Percentiles rank a stretch among this genome's conserved stretches.
Evolutionary conservation across 257 asterid genomes (phyloP).

Genomic region (Solanum dulcamara): DNA sequence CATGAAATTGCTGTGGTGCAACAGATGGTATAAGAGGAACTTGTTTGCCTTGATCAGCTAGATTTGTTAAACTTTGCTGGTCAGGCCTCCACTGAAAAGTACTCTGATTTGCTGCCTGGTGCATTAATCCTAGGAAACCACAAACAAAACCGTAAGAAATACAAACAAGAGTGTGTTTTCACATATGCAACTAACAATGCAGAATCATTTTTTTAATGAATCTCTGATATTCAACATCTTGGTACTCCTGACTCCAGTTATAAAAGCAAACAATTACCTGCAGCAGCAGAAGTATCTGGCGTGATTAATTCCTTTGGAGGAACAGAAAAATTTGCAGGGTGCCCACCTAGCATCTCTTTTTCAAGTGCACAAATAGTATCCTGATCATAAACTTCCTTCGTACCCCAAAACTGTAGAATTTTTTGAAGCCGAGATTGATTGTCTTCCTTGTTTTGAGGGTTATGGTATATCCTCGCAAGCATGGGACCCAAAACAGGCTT

Average conservation of each 20-base stretch:
- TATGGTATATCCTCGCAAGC: constrained; percentile 82
- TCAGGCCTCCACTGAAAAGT: constrained; percentile 48
- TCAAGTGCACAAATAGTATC: constrained; percentile 68
- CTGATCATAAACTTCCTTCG: constrained; percentile 88
- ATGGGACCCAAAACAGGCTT: constrained; percentile 90
- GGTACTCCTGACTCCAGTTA: not conserved
- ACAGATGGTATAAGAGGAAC: constrained; percentile 35
- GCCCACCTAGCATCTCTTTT: constrained; percentile 66
- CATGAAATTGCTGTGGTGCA: constrained; percentile 54
- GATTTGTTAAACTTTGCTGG: constrained; percentile 28
- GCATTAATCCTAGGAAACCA: constrained; percentile 24
- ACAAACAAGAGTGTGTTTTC: not conserved
- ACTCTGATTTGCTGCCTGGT: constrained; percentile 28
- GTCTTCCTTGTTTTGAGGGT: constrained; percentile 87
- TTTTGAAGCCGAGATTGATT: constrained; percentile 89
- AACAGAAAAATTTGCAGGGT: constrained; percentile 40
- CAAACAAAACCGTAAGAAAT: not conserved
- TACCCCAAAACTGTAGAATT: constrained; percentile 90
- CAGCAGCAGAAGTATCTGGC: constrained; percentile 39
- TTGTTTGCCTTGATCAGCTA: constrained; percentile 53
- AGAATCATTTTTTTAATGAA: not conserved
- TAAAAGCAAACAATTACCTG: constrained; percentile 30
- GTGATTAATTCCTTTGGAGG: constrained; percentile 32
- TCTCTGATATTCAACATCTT: not conserved
- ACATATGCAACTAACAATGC: not conserved